A percentile compares a stretch with the other conserved stretches of the same genome.
These are phyloP conservation scores for Magnusiomyces sp. DNA, from an alignment of 1,139 yeast genomes.

Conservation along the genomic window DNA sequence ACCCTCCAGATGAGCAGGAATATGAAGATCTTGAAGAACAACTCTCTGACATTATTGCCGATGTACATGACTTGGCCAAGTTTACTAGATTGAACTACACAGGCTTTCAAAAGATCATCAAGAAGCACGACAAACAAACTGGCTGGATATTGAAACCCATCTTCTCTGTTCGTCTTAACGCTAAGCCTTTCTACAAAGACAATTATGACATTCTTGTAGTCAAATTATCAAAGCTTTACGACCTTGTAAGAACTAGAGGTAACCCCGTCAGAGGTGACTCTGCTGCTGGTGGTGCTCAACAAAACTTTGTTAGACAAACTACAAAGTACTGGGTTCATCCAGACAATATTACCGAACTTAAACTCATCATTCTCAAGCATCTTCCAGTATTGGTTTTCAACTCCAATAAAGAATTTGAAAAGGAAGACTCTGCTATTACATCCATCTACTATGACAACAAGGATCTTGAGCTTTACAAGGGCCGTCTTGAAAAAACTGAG, in stretches of 20 bases:
- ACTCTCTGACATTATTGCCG: conserved; percentile 87
- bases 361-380: conserved; percentile 84
- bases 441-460: conserved; percentile 91
- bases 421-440: conserved; percentile 91
- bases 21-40: conserved; percentile 89
- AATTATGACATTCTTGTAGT: conserved; percentile 86
- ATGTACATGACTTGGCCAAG: conserved; percentile 93
- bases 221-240: conserved; percentile 79
- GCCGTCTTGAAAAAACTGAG: conserved; percentile 90
- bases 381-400: conserved; percentile 94
- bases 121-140: conserved; percentile 91
- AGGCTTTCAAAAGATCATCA: conserved; percentile 91
- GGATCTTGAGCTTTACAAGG: conserved; percentile 83
- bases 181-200: conserved; percentile 93
- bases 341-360: conserved; percentile 95
- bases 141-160: conserved; percentile 78
- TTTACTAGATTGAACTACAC: conserved; percentile 88
- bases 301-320: conserved; percentile 95
- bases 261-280: conserved; percentile 92
- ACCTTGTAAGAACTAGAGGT: conserved; percentile 89
- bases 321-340: conserved; percentile 99
- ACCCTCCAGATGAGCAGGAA: conserved; percentile 51
- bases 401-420: conserved; percentile 89
- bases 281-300: conserved; percentile 94
- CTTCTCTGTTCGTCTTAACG: conserved; percentile 82